Evolutionary conservation across 805 yeast genomes (phyloP).

Genomic region (Blastobotrys americana): DNA sequence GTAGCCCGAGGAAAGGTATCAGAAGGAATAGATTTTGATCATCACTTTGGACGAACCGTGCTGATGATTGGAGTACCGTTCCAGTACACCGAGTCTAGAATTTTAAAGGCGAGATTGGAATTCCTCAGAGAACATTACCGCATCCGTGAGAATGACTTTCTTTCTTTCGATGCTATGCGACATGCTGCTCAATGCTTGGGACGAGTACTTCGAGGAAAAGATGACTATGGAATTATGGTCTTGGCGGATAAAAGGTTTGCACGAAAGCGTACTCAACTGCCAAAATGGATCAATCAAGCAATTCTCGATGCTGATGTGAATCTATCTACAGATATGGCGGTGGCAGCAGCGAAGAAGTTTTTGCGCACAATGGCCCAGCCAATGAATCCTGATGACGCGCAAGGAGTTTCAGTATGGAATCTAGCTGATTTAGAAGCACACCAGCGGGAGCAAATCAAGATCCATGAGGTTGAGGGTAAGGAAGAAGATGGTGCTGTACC

Average conservation of each 20-base stretch:
- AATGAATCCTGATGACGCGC: slow-evolving; percentile 77
- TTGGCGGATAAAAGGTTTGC: slow-evolving; percentile 91
- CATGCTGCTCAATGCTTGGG: slow-evolving; percentile 99
- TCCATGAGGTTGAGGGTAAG: not conserved
- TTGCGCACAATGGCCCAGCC: slow-evolving; percentile 94
- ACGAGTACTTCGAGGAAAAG: slow-evolving; percentile 94
- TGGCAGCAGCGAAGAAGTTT: slow-evolving; percentile 89
- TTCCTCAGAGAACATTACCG: slow-evolving; percentile 88
- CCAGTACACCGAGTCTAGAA: slow-evolving; percentile 96
- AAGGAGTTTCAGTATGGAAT: slow-evolving; percentile 93
- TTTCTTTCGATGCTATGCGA: slow-evolving; percentile 98
- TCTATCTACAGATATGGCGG: slow-evolving; percentile 93
- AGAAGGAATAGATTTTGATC: slow-evolving; percentile 98
- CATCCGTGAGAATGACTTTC: slow-evolving; percentile 86
- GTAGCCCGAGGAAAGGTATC: slow-evolving; percentile 99
- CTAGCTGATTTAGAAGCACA: slow-evolving; percentile 34
- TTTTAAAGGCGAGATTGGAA: slow-evolving; percentile 88
- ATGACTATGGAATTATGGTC: slow-evolving; percentile 98
- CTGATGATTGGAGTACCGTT: slow-evolving; percentile 98
- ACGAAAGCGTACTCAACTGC: slow-evolving; percentile 77
- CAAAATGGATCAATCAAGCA: slow-evolving; percentile 96
- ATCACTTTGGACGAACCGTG: slow-evolving; percentile 95
- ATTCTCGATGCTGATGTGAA: slow-evolving; percentile 85
- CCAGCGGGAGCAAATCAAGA: slow-evolving; percentile 10
- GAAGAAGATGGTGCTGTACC: not conserved